phyloP scores from a whole-genome alignment of 2,329 filamentous ascomycete species.

The Pseudogymnoascus sp. region DNA sequence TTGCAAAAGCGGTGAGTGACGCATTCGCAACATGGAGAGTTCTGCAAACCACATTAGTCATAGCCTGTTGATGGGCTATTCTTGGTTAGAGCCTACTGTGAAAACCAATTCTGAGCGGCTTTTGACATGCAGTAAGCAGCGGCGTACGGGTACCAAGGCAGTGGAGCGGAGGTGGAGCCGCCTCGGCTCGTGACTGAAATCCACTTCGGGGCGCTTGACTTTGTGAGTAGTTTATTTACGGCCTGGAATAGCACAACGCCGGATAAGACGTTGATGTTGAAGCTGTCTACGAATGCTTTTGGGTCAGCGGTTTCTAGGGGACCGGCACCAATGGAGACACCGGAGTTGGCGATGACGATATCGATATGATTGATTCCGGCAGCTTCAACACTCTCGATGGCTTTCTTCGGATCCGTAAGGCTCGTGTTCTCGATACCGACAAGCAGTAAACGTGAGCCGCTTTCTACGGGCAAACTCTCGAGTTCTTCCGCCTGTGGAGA shows the following conservation, averaged over 20 bases:
- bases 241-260: not conserved
- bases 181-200: not conserved
- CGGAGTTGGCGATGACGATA: slow-evolving; percentile 27
- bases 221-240: not conserved
- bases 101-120: not conserved
- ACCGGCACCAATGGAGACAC: not conserved
- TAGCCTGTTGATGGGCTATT: not conserved
- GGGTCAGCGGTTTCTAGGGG: not conserved
- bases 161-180: not conserved
- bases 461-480: not conserved
- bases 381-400: not conserved
- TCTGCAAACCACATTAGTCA: not conserved
- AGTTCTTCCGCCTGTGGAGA: not conserved
- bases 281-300: not conserved
- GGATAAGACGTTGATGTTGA: not conserved
- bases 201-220: not conserved
- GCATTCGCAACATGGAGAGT: not conserved
- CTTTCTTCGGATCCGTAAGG: not conserved
- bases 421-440: not conserved
- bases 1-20: not conserved
- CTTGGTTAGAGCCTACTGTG: not conserved
- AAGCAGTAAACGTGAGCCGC: not conserved
- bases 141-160: not conserved
- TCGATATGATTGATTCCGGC: slow-evolving; percentile 24
- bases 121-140: not conserved